Evolutionary conservation across 139 green algal genomes (phyloP), one percentile per base, ranked within the genome.

Genomic region (Coelastrella sp.): DNA sequence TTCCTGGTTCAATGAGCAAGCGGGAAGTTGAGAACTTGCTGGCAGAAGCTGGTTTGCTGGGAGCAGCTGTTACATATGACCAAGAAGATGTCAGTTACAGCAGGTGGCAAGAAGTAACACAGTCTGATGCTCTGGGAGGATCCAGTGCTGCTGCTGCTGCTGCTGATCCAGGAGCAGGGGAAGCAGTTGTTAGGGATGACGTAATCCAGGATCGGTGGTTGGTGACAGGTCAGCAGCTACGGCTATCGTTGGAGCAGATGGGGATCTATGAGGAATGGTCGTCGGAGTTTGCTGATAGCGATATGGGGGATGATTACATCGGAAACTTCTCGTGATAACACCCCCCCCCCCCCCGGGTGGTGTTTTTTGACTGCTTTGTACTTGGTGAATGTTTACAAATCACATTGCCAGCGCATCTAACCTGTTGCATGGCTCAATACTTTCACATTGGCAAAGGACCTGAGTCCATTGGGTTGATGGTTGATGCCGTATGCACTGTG

Each of bases 221-320:
- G 68, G 97, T 96, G 66, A 89, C 93, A 19, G 81, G 93, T 73
- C 94, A 96, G 89, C 95, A 97, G 92, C 81, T 94, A 77, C 91
- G 95, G 85, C 83, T 97, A 59, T 96, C 92, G 0, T 56, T 92
- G 4, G 80, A 66, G 22, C 92, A 97, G 91, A 96, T 96, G 92
- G 93, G 92, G 4, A 92, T 93, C 0, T 97, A 95, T 85, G 71
- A 92, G 20, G 65, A 78, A 3, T 94, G 96, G 56, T 78, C 92
- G 5, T 81, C 66, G 8, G 95, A 92, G 19, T 93, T 91, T 8
- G 87, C 91, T 83, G 94, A 93, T 17, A 64, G 76, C 2, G 95
- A 96, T n/a, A 20, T 75, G 7, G 83, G 83, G 5, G 95, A 97
- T 88, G 95, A 96, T 88, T 96, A 96, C 56, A 74, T 91, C 47